Conservation (phyloP, 768 basidiomycete species). For the Chalciporus pseudorubinellus region DNA sequence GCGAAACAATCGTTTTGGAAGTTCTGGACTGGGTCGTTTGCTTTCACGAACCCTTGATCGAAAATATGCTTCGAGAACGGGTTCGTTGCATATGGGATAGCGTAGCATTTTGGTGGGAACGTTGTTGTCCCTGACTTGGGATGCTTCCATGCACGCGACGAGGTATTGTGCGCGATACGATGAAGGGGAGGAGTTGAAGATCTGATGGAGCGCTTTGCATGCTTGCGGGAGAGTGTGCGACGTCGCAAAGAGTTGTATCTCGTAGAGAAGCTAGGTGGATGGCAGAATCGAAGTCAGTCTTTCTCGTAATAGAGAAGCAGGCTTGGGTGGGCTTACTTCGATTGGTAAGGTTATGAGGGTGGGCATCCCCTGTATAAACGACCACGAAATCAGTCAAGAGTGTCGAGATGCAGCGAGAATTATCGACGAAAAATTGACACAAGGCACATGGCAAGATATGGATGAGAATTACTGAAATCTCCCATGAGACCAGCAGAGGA, state of each 20-base stretch:
- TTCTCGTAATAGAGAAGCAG: not conserved
- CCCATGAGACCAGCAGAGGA: not conserved
- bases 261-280: slow-evolving; percentile 62
- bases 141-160: slow-evolving; percentile 30
- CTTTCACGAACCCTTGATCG: slow-evolving; percentile 5
- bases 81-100: slow-evolving; percentile 37
- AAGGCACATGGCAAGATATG: not conserved
- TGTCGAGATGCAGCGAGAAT: not conserved
- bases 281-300: slow-evolving; percentile 4
- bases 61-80: slow-evolving; percentile 48
- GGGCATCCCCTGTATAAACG: slow-evolving; percentile 7
- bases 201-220: slow-evolving; percentile 49
- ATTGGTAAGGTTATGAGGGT: slow-evolving; percentile 32
- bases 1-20: slow-evolving; percentile 72
- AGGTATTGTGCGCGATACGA: slow-evolving; percentile 71
- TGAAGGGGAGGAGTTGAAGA: slow-evolving; percentile 55
- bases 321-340: slow-evolving; percentile 29
- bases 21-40: slow-evolving; percentile 35
- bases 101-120: slow-evolving; percentile 48
- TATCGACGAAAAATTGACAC: not conserved
- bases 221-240: slow-evolving; percentile 62
- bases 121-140: slow-evolving; percentile 11
- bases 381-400: no score
- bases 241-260: slow-evolving; percentile 69
- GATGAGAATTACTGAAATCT: no score